Percentiles rank a stretch among this genome's conserved stretches.
Conservation (phyloP, 805 yeast genomes). For the Ogataea populi-albae region DNA sequence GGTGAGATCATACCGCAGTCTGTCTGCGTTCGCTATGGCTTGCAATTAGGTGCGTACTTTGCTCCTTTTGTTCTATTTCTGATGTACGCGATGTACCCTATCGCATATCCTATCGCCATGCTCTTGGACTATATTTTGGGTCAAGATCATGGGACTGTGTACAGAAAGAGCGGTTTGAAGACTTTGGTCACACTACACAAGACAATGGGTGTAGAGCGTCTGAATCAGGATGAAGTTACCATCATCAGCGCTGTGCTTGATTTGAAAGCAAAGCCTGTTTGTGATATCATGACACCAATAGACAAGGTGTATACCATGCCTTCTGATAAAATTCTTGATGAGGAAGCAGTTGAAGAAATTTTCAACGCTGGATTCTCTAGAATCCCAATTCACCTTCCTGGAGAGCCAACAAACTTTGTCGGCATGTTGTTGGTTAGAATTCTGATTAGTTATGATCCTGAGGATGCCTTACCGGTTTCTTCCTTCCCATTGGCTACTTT, state of each 20-base stretch:
- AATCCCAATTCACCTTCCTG: conserved; percentile 89
- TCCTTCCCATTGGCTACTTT: conserved; percentile 93
- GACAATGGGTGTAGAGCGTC: conserved; percentile 92
- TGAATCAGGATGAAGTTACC: conserved; percentile 93
- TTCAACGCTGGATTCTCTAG: conserved; percentile 93
- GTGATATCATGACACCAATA: conserved; percentile 91
- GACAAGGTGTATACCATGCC: conserved; percentile 85
- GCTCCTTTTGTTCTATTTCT: conserved; percentile 81
- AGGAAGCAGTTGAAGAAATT: conserved; percentile 79
- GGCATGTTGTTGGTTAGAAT: conserved; percentile 95
- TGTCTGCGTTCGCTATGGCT: conserved; percentile 87
- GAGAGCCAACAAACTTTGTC: conserved; percentile 84
- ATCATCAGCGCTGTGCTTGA: conserved; percentile 92
- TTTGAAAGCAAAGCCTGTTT: conserved; percentile 85
- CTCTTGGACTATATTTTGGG: conserved; percentile 81
- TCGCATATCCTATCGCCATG: conserved; percentile 86
- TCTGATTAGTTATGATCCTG: conserved; percentile 93
- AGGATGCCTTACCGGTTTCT: conserved; percentile 88
- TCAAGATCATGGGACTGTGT: conserved; percentile 94
- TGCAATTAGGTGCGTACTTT: conserved; percentile 85
- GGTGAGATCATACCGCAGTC: conserved; percentile 98
- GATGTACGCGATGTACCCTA: conserved; percentile 89
- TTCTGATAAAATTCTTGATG: conserved; percentile 79
- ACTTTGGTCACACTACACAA: conserved; percentile 89
- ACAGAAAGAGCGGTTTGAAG: conserved; percentile 88